Evolutionary conservation across 1,284 basidiomycete genomes (phyloP).

Genomic region (Wallemia mellicola): DNA sequence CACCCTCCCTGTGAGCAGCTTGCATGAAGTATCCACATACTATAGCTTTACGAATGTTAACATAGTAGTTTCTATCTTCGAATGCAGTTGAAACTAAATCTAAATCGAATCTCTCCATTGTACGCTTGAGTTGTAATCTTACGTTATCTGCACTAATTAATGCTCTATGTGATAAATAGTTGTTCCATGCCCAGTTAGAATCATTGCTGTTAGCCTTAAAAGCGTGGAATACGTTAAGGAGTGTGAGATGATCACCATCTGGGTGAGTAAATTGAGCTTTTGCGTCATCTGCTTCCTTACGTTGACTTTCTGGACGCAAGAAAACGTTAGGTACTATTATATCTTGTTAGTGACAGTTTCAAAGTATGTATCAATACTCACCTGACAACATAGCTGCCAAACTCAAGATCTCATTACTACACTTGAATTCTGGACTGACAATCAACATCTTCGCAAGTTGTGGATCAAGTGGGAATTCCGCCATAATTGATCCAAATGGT

Average conservation of each 20-base stretch:
- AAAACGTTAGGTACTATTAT: slow-evolving; percentile 62
- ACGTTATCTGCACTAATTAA: slow-evolving; percentile 84
- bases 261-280: slow-evolving; percentile 70
- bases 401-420: slow-evolving; percentile 80
- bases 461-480: slow-evolving; percentile 90
- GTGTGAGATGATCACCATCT: slow-evolving; percentile 78
- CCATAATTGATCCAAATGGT: slow-evolving; percentile 66
- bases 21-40: slow-evolving; percentile 97
- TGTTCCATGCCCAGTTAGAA: slow-evolving; percentile 72
- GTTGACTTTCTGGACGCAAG: slow-evolving; percentile 59
- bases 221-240: slow-evolving; percentile 86
- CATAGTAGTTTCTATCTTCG: slow-evolving; percentile 49
- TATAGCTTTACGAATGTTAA: slow-evolving; percentile 52
- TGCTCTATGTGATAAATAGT: slow-evolving; percentile 60
- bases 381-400: slow-evolving; percentile 89
- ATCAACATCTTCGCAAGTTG: slow-evolving; percentile 89
- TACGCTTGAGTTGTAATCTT: slow-evolving; percentile 62
- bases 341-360: slow-evolving; percentile 1
- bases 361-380: slow-evolving; percentile 14
- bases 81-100: slow-evolving; percentile 40
- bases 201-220: slow-evolving; percentile 56
- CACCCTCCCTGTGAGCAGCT: slow-evolving; percentile 80
- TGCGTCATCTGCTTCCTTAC: slow-evolving; percentile 71
- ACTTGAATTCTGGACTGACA: slow-evolving; percentile 73
- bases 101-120: slow-evolving; percentile 65